phyloP scores from a whole-genome alignment of 2,329 filamentous ascomycete species.

The Fusarium continuum region DNA sequence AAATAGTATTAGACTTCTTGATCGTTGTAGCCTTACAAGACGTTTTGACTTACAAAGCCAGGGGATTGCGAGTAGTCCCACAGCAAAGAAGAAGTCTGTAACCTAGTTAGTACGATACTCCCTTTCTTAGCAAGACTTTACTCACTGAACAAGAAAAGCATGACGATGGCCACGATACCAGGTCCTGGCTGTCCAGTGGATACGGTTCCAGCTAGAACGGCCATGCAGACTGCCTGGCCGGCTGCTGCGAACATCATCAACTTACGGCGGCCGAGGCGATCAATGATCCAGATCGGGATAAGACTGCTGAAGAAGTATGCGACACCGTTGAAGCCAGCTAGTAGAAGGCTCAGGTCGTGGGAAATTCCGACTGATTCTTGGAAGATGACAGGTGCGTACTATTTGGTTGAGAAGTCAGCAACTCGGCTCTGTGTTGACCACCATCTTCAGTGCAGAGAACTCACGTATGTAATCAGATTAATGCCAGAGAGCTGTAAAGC shows the following conservation, averaged over 20 bases:
- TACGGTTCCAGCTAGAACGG: constrained; percentile 56
- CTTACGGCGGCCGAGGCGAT: constrained; percentile 62
- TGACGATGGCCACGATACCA: constrained; percentile 55
- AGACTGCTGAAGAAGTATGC: constrained; percentile 47
- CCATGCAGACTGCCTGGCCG: constrained; percentile 55
- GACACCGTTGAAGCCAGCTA: constrained; percentile 62
- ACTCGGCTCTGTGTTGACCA: constrained; percentile 8
- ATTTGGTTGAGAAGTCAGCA: constrained; percentile 1
- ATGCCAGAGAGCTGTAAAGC: constrained; percentile 41
- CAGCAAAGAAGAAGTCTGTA: constrained; percentile 52
- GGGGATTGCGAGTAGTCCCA: constrained; percentile 52
- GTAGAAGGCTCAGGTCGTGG: constrained; percentile 57
- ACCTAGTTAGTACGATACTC: neutral
- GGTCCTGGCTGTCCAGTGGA: constrained; percentile 49
- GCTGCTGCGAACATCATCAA: constrained; percentile 62
- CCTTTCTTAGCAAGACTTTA: rapidly evolving
- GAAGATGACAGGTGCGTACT: constrained; percentile 55
- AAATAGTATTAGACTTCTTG: constrained; percentile 3
- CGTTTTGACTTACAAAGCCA: constrained; percentile 44
- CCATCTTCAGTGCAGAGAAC: neutral
- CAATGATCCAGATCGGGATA: constrained; percentile 49
- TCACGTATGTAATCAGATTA: constrained; percentile 48
- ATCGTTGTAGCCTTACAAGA: too few relatives aligned
- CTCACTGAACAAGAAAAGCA: constrained; percentile 54
- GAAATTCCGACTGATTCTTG: constrained; percentile 55